phyloP scores from a whole-genome alignment of 495 filamentous ascomycete genomes.

The Opeltia flavorubescens region DNA sequence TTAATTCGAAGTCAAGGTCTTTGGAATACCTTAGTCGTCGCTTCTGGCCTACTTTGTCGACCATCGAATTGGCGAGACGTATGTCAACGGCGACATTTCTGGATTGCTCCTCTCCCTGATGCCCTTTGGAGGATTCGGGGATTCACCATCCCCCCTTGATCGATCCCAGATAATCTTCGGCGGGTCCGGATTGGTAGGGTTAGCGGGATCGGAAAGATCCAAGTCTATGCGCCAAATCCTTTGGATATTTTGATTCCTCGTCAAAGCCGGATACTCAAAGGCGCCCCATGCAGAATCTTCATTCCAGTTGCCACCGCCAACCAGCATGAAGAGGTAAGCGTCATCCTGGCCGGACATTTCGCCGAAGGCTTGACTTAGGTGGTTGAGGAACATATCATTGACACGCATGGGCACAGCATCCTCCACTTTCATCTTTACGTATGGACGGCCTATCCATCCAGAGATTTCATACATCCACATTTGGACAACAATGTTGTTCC shows the following conservation, averaged over 20 bases:
- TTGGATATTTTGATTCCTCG: not conserved
- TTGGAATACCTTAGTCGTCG: too few relatives aligned
- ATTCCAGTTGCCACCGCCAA: not conserved
- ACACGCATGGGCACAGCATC: not conserved
- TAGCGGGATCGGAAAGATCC: not conserved
- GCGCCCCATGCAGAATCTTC: constrained; percentile 3
- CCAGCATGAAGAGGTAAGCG: not conserved
- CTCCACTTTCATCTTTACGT: not conserved
- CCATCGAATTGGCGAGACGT: not conserved
- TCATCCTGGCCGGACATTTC: not conserved
- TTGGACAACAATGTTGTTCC: not conserved
- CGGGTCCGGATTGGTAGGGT: too few relatives aligned
- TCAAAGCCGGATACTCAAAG: constrained; percentile 6
- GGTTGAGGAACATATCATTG: constrained; percentile 1
- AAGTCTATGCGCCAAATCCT: constrained; percentile 1
- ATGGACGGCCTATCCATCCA: not conserved
- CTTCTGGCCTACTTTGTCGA: too few relatives aligned
- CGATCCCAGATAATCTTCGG: too few relatives aligned
- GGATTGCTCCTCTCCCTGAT: not conserved
- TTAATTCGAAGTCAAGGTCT: too few relatives aligned
- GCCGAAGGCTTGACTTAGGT: constrained; percentile 1
- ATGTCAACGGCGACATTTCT: not conserved
- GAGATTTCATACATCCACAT: not conserved
- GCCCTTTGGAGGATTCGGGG: not conserved
- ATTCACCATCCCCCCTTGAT: not conserved